Evolutionary conservation across 2,329 filamentous ascomycete genomes (phyloP), one percentile per base, ranked within the genome.

Genomic region (Metarhizium humberi): DNA sequence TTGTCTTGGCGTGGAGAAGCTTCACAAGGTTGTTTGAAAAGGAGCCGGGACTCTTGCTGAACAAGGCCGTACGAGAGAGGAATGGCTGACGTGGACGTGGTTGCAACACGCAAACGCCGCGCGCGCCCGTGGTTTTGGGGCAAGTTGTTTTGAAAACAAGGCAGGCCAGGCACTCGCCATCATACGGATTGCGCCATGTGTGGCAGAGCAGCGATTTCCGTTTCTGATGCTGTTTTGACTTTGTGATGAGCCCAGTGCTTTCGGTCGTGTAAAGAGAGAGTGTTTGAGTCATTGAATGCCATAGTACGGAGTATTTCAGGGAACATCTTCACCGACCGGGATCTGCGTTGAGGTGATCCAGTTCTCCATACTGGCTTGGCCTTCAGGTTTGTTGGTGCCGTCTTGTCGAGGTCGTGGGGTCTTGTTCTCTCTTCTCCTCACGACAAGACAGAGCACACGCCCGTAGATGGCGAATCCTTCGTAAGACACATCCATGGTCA

Each of bases 391-490:
- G 45, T 55, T 60, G 46, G 62, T 62, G 52, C 61, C 64, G 55
- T 66, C 65, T 51, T 59, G 60, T 55, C 66, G 59, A 55, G 66
- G 59, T 53, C 66, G 69, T 55, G 64, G 70, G 50, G 69, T 68
- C 61, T 73, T 78, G 61, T 71, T 78, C 60, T 85, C 86, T 58
- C 87, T 85, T 67, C 87, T 88, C 70, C 84, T 86, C 65, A 99
- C 86, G 8, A 99, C 87, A 56, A 99, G 78, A 70, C 92, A 97
- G 30, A 99, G 76, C 50, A 96, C 90, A 62, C 90, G 87, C 11
- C 94, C 91, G 72, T 96, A 95, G 66, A 99, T 96, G 63, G 87
- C 89, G 72, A 97, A 97, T 8, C 94, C 92, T 65, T 97, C 91
- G 71, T 97, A 99, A 14, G 85, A 86, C 30, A 92, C 94, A 58